Percentiles rank a stretch among this genome's conserved stretches.
Evolutionary conservation across 2,329 filamentous ascomycete genomes (phyloP).

Genomic region (Diplodia mutila): DNA sequence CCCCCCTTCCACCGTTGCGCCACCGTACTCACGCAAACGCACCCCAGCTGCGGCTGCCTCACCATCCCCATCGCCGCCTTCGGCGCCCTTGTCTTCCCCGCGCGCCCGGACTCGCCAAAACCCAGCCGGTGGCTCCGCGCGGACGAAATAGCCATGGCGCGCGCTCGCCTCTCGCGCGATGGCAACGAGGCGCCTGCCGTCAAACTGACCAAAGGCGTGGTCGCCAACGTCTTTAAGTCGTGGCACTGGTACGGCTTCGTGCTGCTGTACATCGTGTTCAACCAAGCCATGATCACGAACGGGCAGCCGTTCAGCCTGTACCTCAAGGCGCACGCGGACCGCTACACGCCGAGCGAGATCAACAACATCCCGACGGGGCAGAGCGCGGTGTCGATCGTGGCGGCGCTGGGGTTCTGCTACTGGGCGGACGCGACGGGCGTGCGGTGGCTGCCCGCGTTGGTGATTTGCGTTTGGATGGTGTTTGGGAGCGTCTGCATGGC

Average conservation of each 20-base stretch:
- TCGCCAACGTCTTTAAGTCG: neutral
- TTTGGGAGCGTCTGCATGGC: constrained; percentile 1
- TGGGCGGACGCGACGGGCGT: neutral
- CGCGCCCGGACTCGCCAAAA: neutral
- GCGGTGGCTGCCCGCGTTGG: neutral
- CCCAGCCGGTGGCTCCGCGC: neutral
- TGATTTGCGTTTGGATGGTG: neutral
- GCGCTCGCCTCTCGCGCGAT: neutral
- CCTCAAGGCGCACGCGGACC: neutral
- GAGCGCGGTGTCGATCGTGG: constrained; percentile 5
- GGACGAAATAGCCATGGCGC: neutral
- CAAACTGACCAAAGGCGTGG: neutral
- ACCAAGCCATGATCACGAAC: constrained; percentile 23
- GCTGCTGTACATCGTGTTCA: constrained; percentile 9
- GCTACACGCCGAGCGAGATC: constrained; percentile 7
- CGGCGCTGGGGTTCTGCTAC: neutral
- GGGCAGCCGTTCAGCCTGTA: constrained; percentile 2
- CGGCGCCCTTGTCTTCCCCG: constrained; percentile 33
- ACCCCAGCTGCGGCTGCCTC: constrained; percentile 27
- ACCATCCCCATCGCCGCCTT: constrained; percentile 35
- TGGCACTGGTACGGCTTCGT: constrained; percentile 13
- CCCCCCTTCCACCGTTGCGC: neutral
- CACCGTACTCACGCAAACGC: neutral
- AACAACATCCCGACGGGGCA: constrained; percentile 13
- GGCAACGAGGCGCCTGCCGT: constrained; percentile 13